These are phyloP conservation scores for Furcasterigmium furcatum DNA, from an alignment of 2,329 filamentous ascomycete genomes.

Conservation along the genomic window DNA sequence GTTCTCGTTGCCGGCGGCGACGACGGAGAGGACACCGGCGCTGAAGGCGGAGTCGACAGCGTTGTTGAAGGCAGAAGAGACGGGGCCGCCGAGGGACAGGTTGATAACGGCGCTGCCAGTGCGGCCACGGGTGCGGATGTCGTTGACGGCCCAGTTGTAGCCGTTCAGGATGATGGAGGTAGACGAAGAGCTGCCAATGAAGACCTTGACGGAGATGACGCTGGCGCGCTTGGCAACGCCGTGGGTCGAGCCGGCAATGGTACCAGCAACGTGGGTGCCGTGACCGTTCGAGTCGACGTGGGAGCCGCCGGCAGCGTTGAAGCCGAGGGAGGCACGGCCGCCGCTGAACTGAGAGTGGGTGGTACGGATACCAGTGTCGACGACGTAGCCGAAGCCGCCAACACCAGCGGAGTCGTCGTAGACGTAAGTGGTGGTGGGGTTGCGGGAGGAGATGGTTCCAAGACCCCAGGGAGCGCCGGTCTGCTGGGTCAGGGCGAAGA, in stretches of 20 bases:
- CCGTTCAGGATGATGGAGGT: constrained; percentile 15
- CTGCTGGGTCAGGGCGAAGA: constrained; percentile 23
- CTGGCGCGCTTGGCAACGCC: constrained; percentile 42
- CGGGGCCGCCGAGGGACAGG: constrained; percentile 34
- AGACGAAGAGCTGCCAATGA: constrained; percentile 22
- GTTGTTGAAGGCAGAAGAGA: constrained; percentile 27
- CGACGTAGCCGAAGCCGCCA: constrained; percentile 33
- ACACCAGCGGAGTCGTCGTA: constrained; percentile 29
- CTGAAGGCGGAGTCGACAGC: constrained; percentile 29
- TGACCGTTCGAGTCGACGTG: constrained; percentile 37
- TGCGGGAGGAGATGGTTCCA: constrained; percentile 34
- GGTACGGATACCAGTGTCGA: constrained; percentile 34
- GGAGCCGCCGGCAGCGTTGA: constrained; percentile 18
- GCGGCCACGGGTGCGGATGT: constrained; percentile 16
- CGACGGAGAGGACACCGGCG: constrained; percentile 32
- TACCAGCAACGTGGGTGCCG: constrained; percentile 45
- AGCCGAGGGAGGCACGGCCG: constrained; percentile 18
- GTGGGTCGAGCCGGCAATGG: constrained; percentile 37
- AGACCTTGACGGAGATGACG: constrained; percentile 43
- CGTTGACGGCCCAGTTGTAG: constrained; percentile 19
- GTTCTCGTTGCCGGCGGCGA: constrained; percentile 36
- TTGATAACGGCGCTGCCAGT: constrained; percentile 28
- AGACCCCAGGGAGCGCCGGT: constrained; percentile 37
- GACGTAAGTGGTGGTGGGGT: constrained; percentile 17
- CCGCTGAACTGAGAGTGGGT: constrained; percentile 26